Evolutionary conservation across 129 eudicot species (phyloP), one percentile per base, ranked within the genome.

Genomic region (Cynara cardunculus): DNA sequence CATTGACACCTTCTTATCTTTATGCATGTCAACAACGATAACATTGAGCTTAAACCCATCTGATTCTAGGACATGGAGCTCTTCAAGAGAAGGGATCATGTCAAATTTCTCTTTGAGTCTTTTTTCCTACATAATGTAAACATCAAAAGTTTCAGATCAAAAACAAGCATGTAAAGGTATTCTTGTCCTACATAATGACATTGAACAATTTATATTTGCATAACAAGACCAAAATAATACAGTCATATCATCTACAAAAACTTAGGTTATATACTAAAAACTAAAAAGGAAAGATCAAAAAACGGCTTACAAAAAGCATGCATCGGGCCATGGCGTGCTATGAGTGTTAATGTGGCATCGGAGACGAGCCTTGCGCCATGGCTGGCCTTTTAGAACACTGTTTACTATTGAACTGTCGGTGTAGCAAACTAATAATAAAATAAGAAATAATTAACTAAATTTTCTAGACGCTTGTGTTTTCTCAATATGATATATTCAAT

Each of bases 1-100:
- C 97, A 92, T 90, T 16, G 89, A 83, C 81, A 90, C 89, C 84
- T 92, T 92, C 87, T 92, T 92, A 86, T 92, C 97, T 84, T 89
- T 92, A 26, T 84, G 88, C 85, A 85, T 71, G 75, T 92, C 94
- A 25, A 92, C 94, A 37, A 89, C 82, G 31, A 92, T 86, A 46
- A 88, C 94, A 81, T 87, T 90, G 73, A 89, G 92, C 78, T 82
- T 80, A 73, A 80, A 79, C 74, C 94, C 97, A 30, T 89, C 93
- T 44, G 78, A 84, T 26, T 88, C 92, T 84, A 88, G 83, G 70
- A 86, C 79, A 37, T 83, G 86, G 72, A 92, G 97, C 81, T 88
- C 92, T 75, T 89, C 97, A 46, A 92, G 88, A 70, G 97, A 86
- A 74, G 97, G 94, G 76, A 92, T 86, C 84, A 79, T 68, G 19